Percentiles rank a stretch among this genome's conserved stretches.
These are phyloP conservation scores for Casuarina cunninghamiana DNA, from an alignment of 306 rosid species.

Conservation along the genomic window DNA sequence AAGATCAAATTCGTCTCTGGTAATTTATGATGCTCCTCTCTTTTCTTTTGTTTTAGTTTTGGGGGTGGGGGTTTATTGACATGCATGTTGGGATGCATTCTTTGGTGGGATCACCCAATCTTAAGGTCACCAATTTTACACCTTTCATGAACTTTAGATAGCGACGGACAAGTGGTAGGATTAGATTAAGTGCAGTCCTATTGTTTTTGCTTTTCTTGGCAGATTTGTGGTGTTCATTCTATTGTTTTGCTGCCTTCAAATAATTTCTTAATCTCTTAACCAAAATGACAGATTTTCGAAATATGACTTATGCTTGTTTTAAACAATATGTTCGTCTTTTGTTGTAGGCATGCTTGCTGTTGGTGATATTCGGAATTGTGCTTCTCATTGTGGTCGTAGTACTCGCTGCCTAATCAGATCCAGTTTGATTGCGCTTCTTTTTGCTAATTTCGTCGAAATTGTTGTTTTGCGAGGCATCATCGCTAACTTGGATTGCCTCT, in stretches of 20 bases:
- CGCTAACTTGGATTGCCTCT: conserved; percentile 29
- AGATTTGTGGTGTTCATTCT: too few relatives aligned
- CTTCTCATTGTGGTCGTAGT: conserved; percentile 84
- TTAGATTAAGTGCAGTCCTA: too few relatives aligned
- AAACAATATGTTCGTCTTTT: conserved; percentile 3
- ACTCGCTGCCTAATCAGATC: conserved; percentile 66
- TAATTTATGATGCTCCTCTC: conserved; percentile 26
- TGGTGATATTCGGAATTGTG: conserved; percentile 92
- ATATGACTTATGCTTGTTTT: not conserved
- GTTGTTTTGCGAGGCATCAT: conserved; percentile 29
- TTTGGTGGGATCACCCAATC: not conserved
- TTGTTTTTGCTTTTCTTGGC: too few relatives aligned
- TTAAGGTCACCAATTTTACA: not conserved
- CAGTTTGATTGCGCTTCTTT: conserved; percentile 20
- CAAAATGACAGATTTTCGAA: not conserved
- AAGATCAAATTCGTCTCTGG: conserved; percentile 91
- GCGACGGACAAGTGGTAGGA: too few relatives aligned
- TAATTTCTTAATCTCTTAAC: not conserved
- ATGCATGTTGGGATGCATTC: not conserved
- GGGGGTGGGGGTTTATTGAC: not conserved
- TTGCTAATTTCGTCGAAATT: conserved; percentile 25
- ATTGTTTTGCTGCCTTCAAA: too few relatives aligned
- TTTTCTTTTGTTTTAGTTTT: not conserved
- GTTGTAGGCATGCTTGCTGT: conserved; percentile 79
- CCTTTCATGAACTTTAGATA: not conserved